Base-by-base conservation (phyloP, 805 yeast species). In the Ogataea thermomethanolica region DNA sequence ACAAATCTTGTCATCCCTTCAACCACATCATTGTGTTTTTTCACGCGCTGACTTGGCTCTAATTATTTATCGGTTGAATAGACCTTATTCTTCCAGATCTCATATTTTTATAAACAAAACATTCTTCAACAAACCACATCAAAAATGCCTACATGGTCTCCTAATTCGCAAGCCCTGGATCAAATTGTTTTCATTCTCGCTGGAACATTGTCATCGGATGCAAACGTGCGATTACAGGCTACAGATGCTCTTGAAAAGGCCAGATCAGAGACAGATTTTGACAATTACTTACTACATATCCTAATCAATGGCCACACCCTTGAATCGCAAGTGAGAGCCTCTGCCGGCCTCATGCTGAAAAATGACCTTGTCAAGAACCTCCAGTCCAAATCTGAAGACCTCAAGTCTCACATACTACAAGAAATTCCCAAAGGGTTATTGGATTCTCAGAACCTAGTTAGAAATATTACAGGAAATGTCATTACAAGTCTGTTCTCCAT, bases 381-480 rank as follows among this genome's bases (percentile, higher is more conserved):
- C 43, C 51, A 53, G n/a, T 48, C 37, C 23, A 59, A 55, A 40
- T 50, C 53, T 44, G 53, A 34, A 25, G 62, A 55, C 13, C 42
- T 65, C 25, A 65, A 64, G 38, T 46, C 59, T 4, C 64, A 66
- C 37, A 50, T 67, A 7, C 50, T 70, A 27, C 47, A 56, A 12
- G 65, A 68, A 31, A 56, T 70, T 7, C 54, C 69, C 45, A 61
- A 61, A 51, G 71, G 87, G 2, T 67, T 88, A 31, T 53, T 74
- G 24, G 83, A 74, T 45, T 50, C 64, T 1, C 74, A 75, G 39
- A 59, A 66, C n/a, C 66, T 86, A 49, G 84, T 91, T 22, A 74
- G 95, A 45, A 88, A 85, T 56, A 86, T 91, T 45, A 82, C 96
- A 5, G 96, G 97, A 28, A 89, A 82, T 55, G 95, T 89, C 35